phyloP scores from a whole-genome alignment of 2,329 filamentous ascomycete species.

The Pestalotiopsis sp. region DNA sequence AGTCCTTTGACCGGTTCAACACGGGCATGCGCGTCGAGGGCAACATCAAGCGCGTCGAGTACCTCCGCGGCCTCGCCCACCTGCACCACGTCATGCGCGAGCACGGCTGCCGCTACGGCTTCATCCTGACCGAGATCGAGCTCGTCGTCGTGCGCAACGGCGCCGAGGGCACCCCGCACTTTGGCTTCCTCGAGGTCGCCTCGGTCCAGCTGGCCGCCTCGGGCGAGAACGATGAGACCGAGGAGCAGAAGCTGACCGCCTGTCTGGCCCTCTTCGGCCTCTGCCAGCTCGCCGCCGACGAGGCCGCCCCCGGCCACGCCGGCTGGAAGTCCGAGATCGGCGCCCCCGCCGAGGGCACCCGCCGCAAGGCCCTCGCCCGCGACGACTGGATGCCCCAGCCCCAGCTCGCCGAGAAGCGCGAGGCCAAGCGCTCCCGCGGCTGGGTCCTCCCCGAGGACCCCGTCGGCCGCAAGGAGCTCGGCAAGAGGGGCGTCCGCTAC shows the following conservation, averaged over 20 bases:
- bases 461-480: constrained; percentile 71
- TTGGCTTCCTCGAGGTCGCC: constrained; percentile 82
- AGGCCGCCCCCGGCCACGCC: constrained; percentile 59
- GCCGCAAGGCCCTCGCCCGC: constrained; percentile 69
- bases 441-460: constrained; percentile 79
- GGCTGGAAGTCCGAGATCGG: constrained; percentile 74
- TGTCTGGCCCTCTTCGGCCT: constrained; percentile 78
- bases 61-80: constrained; percentile 83
- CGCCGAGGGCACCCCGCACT: constrained; percentile 71
- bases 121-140: constrained; percentile 96
- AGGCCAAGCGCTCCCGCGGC: constrained; percentile 72
- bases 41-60: constrained; percentile 84
- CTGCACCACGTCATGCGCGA: constrained; percentile 92
- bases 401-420: constrained; percentile 74
- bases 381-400: constrained; percentile 78
- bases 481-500: constrained; percentile 65
- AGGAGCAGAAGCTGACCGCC: constrained; percentile 62
- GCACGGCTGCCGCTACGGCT: constrained; percentile 90
- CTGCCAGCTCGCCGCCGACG: constrained; percentile 70
- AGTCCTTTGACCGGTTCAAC: constrained; percentile 93
- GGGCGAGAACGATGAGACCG: constrained; percentile 33
- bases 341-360: constrained; percentile 71
- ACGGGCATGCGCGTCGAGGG: constrained; percentile 88
- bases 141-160: constrained; percentile 87
- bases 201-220: constrained; percentile 58